These are phyloP conservation scores for Otatea glauca DNA, from an alignment of 176 grass and related monocot genomes.

Conservation along the genomic window DNA sequence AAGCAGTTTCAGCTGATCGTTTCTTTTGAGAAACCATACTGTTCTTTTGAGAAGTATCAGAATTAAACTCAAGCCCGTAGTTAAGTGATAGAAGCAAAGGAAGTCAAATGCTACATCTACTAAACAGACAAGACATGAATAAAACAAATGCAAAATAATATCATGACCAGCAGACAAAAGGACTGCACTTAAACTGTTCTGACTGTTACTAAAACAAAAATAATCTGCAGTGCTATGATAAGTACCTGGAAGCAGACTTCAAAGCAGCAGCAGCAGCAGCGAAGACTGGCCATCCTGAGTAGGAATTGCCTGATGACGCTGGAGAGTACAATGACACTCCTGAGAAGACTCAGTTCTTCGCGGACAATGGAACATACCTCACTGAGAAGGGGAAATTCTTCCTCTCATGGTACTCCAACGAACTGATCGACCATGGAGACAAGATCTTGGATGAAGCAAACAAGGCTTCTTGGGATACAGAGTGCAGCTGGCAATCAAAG, in stretches of 20 bases:
- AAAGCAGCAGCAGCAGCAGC: constrained; percentile 55
- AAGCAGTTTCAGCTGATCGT: not conserved
- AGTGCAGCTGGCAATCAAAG: constrained; percentile 76
- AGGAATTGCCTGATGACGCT: constrained; percentile 78
- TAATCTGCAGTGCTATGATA: constrained; percentile 83
- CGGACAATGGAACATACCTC: constrained; percentile 62
- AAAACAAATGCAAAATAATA: not conserved
- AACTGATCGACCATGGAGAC: constrained; percentile 78
- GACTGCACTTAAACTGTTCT: constrained; percentile 2
- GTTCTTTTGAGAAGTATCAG: constrained; percentile 7
- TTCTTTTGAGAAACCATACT: constrained; percentile 17
- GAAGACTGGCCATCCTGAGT: constrained; percentile 79
- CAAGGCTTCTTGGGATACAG: constrained; percentile 72
- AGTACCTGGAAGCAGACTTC: constrained; percentile 71
- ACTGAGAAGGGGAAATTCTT: constrained; percentile 78
- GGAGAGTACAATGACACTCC: constrained; percentile 83
- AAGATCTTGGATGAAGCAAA: constrained; percentile 83
- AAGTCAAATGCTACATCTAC: constrained; percentile 31
- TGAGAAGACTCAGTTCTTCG: constrained; percentile 68
- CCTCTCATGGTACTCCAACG: constrained; percentile 93
- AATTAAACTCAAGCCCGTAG: constrained; percentile 8
- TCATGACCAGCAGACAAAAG: not conserved
- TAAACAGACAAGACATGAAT: constrained; percentile 4
- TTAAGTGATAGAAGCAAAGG: not conserved
- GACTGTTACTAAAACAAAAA: constrained; percentile 33